Base-by-base conservation (phyloP, 495 filamentous ascomycete species). In the Hamigera avellanea region DNA sequence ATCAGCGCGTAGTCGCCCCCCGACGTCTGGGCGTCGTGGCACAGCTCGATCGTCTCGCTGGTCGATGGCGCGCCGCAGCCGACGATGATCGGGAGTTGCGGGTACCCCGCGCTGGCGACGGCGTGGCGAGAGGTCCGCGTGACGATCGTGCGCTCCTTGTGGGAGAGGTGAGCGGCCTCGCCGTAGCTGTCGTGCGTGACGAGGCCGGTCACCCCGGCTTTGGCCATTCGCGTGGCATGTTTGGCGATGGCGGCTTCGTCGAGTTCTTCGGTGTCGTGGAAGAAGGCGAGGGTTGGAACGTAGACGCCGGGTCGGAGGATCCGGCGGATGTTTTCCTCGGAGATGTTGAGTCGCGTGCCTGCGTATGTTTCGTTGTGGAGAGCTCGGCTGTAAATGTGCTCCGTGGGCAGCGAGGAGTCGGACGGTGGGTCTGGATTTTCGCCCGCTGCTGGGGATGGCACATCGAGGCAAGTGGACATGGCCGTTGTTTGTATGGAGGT, bases 131-230 rank as follows among this genome's bases (percentile, higher is more conserved):
- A 83, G n/a, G 72, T 64, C 32, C 66, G 57, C 17, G 78, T 84
- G 31, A 84, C 61, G 31, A 66, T 53, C 28, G 61, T 61, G 13
- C 78, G 67, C 45, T 81, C 76, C 8, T 61, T 44, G 33, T 71
- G 72, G 17, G 72, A 72, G 23, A 81, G 60, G 50, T 82, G 78
- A 8, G 80, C 75, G 2, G 75, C 76, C 52, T 83, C 81, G 50
- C 81, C 81, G 50, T 84, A 85, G 42, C 76, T 83, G 19, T 80
- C 81, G 53, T 83, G 79, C 8, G 77, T 82, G 26, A 77, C 70
- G 25, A 86, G 61, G 31, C 80, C 81, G 21, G 71, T 69, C 18
- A 85, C 70, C 35, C 81, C 81, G 26, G 78, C 78, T 32, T 73
- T 56, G 18, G 78, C 82, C 16, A 86, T 76, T 41, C 81, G 78